Evolutionary conservation across 441 rosid species (phyloP).

Genomic region (Syzygium syzygioides): DNA sequence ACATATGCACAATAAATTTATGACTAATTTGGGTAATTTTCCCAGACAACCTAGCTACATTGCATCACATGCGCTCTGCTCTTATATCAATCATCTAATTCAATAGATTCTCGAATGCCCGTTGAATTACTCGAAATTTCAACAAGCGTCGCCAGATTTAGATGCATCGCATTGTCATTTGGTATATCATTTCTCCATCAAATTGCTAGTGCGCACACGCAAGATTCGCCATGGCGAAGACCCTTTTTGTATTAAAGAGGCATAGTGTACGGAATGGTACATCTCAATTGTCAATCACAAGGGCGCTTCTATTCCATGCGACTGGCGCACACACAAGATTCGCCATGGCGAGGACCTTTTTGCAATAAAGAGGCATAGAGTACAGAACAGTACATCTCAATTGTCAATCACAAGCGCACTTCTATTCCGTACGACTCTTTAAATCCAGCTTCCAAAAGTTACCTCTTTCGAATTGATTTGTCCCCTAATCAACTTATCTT

Average conservation of each 20-base stretch:
- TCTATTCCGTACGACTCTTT: not conserved
- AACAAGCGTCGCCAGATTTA: not conserved
- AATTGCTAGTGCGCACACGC: not conserved
- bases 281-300: not conserved
- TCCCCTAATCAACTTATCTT: not conserved
- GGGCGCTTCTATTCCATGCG: not conserved
- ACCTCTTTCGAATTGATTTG: not conserved
- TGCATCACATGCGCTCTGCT: fast-evolving
- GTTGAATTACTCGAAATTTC: not conserved
- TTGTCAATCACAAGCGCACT: not conserved
- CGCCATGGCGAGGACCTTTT: too few species aligned
- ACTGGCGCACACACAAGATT: not conserved
- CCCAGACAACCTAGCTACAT: not conserved
- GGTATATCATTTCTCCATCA: not conserved
- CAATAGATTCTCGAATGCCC: not conserved
- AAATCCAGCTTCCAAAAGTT: not conserved
- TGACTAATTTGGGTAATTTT: not conserved
- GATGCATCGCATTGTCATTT: fast-evolving
- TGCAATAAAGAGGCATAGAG: not conserved
- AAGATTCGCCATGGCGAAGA: not conserved
- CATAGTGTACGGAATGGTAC: not conserved
- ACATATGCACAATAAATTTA: not conserved
- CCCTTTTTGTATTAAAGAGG: not conserved
- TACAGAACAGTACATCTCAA: not conserved
- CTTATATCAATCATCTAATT: not conserved